Percentiles rank a stretch among this genome's conserved stretches.
These are phyloP conservation scores for Microbotryum intermedium DNA, from an alignment of 1,284 basidiomycete genomes.

Conservation along the genomic window DNA sequence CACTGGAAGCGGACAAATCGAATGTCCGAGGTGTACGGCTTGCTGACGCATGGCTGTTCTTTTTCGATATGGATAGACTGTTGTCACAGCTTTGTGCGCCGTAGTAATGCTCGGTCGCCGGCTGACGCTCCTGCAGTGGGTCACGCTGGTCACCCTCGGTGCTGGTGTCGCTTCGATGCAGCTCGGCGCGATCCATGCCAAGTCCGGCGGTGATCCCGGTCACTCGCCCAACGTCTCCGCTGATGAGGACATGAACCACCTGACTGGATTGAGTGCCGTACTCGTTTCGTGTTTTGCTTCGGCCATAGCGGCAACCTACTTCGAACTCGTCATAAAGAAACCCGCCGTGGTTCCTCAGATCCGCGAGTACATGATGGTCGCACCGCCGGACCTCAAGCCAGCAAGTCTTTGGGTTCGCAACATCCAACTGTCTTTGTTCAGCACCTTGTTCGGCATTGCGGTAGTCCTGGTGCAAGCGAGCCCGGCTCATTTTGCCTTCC, in stretches of 20 bases:
- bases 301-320: constrained; percentile 40
- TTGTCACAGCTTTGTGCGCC: constrained; percentile 40
- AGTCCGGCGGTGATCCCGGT: constrained; percentile 14
- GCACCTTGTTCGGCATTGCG: constrained; percentile 34
- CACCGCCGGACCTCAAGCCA: constrained; percentile 14
- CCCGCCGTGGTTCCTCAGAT: constrained; percentile 4
- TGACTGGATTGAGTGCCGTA: constrained; percentile 38
- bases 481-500: constrained; percentile 12
- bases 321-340: constrained; percentile 39
- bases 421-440: constrained; percentile 39
- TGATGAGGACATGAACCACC: constrained; percentile 33
- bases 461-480: constrained; percentile 35
- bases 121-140: constrained; percentile 37
- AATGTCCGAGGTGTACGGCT: too few species aligned
- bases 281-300: constrained; percentile 39
- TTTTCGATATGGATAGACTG: constrained; percentile 28
- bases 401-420: constrained; percentile 39
- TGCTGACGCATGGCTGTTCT: neutral
- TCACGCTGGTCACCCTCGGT: constrained; percentile 37
- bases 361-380: constrained; percentile 10
- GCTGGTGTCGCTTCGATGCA: constrained; percentile 41
- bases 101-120: constrained; percentile 39
- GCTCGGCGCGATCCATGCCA: constrained; percentile 31
- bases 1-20: neutral
- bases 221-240: neutral